Percentiles rank a stretch among this genome's conserved stretches.
Conservation (phyloP, 495 filamentous ascomycete genomes). For the Bacidia rubella region DNA sequence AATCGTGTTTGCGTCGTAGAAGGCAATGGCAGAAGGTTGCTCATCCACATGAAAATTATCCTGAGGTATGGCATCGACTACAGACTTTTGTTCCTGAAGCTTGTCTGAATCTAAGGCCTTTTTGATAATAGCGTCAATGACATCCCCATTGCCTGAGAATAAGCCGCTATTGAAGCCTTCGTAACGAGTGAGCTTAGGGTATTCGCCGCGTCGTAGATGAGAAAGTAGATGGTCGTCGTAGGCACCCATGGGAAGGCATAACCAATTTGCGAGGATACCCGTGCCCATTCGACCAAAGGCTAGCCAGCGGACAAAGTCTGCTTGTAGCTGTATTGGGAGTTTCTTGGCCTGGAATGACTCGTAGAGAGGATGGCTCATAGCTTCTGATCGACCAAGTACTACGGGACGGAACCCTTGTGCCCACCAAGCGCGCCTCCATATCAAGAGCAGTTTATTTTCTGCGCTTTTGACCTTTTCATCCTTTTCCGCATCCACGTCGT, state of each 20-base stretch:
- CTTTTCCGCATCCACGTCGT: conserved; percentile 52
- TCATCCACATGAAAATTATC: conserved; percentile 51
- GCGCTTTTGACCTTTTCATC: conserved; percentile 47
- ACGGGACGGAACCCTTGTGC: conserved; percentile 81
- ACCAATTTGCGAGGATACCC: conserved; percentile 66
- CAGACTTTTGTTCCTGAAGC: conserved; percentile 39
- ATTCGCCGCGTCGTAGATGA: conserved; percentile 60
- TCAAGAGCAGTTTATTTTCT: conserved; percentile 65
- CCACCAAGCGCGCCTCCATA: conserved; percentile 91
- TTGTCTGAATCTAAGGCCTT: conserved; percentile 41
- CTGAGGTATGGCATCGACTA: conserved; percentile 42
- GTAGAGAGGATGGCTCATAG: conserved; percentile 72
- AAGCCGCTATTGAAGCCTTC: conserved; percentile 58
- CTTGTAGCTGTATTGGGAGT: conserved; percentile 42
- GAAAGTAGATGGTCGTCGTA: conserved; percentile 58
- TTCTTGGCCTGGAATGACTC: conserved; percentile 48
- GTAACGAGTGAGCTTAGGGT: conserved; percentile 58
- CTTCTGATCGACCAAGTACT: conserved; percentile 67
- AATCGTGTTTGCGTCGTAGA: conserved; percentile 55
- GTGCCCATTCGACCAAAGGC: conserved; percentile 91
- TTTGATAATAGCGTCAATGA: conserved; percentile 54
- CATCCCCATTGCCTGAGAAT: conserved; percentile 55
- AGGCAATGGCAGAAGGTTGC: conserved; percentile 54
- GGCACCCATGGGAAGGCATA: conserved; percentile 73
- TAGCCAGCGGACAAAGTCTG: conserved; percentile 70